phyloP scores from a whole-genome alignment of 1,284 basidiomycete genomes.

The Apiotrichum gracile region DNA sequence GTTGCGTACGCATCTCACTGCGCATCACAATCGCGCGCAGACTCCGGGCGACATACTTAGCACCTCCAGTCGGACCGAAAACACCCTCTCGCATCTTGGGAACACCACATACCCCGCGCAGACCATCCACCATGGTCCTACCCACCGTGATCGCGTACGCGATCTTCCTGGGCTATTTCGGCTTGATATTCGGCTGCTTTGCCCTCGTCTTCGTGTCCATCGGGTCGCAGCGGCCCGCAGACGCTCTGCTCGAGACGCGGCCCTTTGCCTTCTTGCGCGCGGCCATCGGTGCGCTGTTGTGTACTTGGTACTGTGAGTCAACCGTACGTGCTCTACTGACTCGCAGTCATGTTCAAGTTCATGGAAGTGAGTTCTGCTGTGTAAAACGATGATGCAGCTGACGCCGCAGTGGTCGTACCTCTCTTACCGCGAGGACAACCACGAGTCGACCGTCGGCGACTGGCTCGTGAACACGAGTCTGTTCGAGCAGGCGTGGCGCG shows the following conservation, averaged over 20 bases:
- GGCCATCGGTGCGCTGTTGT: slow-evolving; percentile 32
- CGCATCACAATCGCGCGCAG: too few relatives aligned
- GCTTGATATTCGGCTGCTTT: slow-evolving; percentile 49
- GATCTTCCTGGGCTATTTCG: slow-evolving; percentile 54
- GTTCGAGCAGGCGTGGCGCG: slow-evolving; percentile 60
- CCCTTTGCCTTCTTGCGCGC: slow-evolving; percentile 38
- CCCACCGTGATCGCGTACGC: slow-evolving; percentile 37
- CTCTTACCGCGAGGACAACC: slow-evolving; percentile 46
- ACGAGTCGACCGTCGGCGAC: slow-evolving; percentile 40
- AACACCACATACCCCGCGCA: not conserved
- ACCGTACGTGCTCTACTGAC: slow-evolving; percentile 47
- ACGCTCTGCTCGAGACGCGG: slow-evolving; percentile 21
- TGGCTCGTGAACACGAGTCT: slow-evolving; percentile 61
- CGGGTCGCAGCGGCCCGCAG: slow-evolving; percentile 12
- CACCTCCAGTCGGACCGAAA: too few relatives aligned
- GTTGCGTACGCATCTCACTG: too few relatives aligned
- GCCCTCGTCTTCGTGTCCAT: slow-evolving; percentile 45
- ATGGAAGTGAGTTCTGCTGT: slow-evolving; percentile 48
- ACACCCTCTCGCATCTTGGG: too few relatives aligned
- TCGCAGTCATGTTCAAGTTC: slow-evolving; percentile 45
- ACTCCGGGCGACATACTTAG: too few relatives aligned
- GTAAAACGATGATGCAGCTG: not conserved
- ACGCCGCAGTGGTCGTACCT: slow-evolving; percentile 55
- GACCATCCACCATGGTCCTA: not conserved
- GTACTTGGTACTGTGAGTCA: slow-evolving; percentile 60